Percentiles rank a stretch among this genome's conserved stretches.
These are phyloP conservation scores for Lithohypha guttulata DNA, from an alignment of 2,329 filamentous ascomycete genomes.

Conservation along the genomic window DNA sequence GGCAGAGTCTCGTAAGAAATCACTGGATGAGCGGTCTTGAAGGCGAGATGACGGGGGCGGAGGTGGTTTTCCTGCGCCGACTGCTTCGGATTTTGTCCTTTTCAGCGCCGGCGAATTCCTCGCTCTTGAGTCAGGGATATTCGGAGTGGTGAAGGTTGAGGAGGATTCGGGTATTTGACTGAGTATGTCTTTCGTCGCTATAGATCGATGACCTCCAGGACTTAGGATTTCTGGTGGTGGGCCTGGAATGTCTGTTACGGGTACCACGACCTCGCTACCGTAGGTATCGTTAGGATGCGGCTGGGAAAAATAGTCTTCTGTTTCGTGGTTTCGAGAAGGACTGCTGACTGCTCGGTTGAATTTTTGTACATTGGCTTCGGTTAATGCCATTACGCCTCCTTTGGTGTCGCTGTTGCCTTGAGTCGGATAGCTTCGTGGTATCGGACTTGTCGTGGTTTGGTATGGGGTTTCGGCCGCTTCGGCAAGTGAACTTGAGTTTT, in stretches of 20 bases:
- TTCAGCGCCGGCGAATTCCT: background rate
- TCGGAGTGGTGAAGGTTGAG: no score
- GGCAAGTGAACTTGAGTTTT: no score
- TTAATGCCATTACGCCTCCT: slow-evolving; percentile 27
- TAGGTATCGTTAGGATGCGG: background rate
- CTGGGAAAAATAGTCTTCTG: slow-evolving; percentile 9
- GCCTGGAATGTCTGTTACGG: slow-evolving; percentile 8
- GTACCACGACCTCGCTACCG: background rate
- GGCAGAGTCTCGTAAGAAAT: no score
- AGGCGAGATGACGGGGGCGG: no score
- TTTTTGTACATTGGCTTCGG: slow-evolving; percentile 45
- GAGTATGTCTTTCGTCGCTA: background rate
- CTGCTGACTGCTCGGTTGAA: slow-evolving; percentile 22
- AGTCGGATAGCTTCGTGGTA: slow-evolving; percentile 31
- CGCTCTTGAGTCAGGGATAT: no score
- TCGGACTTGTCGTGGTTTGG: background rate
- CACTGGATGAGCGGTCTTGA: slow-evolving; percentile 5
- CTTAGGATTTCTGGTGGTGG: slow-evolving; percentile 8
- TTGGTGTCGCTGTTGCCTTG: slow-evolving; percentile 4
- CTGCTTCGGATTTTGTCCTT: slow-evolving; percentile 1
- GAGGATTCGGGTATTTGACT: no score
- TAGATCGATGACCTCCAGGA: background rate
- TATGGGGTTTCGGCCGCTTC: background rate
- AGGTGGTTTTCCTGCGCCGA: no score
- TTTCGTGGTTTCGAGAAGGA: background rate